Evolutionary conservation across 202 grass and related monocot species (phyloP).

Genomic region (Elaeis oleifera): DNA sequence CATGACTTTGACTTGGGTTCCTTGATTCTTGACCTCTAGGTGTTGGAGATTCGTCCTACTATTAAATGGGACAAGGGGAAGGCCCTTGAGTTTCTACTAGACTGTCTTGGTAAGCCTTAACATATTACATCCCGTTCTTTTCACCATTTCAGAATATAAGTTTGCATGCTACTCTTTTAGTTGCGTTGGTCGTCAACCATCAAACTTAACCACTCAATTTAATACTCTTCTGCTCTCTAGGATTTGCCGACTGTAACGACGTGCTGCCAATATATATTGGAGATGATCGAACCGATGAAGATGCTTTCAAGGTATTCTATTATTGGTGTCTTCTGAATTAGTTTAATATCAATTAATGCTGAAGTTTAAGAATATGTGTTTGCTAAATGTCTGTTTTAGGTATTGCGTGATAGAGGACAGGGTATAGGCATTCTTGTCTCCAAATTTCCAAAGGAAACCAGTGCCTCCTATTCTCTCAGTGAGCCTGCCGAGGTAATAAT

Average conservation of each 20-base stretch:
- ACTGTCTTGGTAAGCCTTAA: conserved; percentile 34
- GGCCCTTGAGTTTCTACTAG: conserved; percentile 72
- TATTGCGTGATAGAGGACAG: conserved; percentile 16
- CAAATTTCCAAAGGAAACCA: conserved; percentile 12
- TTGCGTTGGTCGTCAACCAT: neutral
- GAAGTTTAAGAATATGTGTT: neutral
- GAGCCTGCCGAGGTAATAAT: conserved; percentile 4
- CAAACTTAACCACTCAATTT: neutral
- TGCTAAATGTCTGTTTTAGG: neutral
- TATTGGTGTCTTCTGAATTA: no score
- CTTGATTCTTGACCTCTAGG: conserved; percentile 16
- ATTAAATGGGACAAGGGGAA: conserved; percentile 92
- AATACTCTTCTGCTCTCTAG: neutral
- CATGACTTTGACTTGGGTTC: neutral
- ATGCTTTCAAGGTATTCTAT: conserved; percentile 15
- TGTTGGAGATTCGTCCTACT: conserved; percentile 58
- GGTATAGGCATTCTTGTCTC: conserved; percentile 19
- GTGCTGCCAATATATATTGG: conserved; percentile 14
- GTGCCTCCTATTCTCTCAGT: conserved; percentile 2
- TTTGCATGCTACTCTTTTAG: no score
- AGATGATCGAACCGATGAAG: conserved; percentile 18
- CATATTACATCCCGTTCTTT: no score
- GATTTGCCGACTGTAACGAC: neutral
- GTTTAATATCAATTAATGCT: neutral
- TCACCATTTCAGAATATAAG: no score